Evolutionary conservation across 2,329 filamentous ascomycete species (phyloP), one percentile per base, ranked within the genome.

Genomic region (Sphaerostilbella broomeana): DNA sequence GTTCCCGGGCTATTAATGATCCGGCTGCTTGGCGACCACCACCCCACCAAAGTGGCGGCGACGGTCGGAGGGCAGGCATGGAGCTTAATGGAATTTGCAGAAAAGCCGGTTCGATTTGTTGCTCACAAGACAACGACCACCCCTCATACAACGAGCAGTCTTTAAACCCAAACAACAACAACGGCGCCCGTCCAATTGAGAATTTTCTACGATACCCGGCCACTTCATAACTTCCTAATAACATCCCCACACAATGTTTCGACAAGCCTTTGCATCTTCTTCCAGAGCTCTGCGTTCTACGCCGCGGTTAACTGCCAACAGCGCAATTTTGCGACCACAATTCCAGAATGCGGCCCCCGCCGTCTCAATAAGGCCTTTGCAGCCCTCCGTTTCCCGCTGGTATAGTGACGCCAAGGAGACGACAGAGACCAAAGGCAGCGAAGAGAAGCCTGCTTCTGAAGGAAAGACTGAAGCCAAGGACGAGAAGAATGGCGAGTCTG

Each of bases 371-470:
- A 59, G 63, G 53, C 51, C 59, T 8, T 49, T 56, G 39, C 64
- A 59, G 42, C 64, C 60, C 21, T 48, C 56, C 11, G 47, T 48
- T 12, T 50, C 53, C 43, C 61, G 69, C 56, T 73, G 68, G 68
- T 73, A 72, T 54, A 72, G 70, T 57, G 68, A 72, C 43, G 50
- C 62, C 25, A 67, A 65, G 52, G 58, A 65, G 42, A 49, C 61
- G 26, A 26, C 7, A 15, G 26, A 12, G 7, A 6, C 26, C 13
- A 15, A 54, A 11, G 45, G 57, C n/a, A 33, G 49, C 35, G 36
- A 36, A n/a, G 41, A 45, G 2, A 55, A 60, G 43, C 50, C 43
- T 56, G 44, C 57, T 59, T 47, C 52, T 15, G 57, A 58, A 36
- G 48, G 48, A 13, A 54, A 48, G 26, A 44, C 42, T 13, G 50